phyloP scores from a whole-genome alignment of 78 protist genomes.

The Dictyostelium intermedium region DNA sequence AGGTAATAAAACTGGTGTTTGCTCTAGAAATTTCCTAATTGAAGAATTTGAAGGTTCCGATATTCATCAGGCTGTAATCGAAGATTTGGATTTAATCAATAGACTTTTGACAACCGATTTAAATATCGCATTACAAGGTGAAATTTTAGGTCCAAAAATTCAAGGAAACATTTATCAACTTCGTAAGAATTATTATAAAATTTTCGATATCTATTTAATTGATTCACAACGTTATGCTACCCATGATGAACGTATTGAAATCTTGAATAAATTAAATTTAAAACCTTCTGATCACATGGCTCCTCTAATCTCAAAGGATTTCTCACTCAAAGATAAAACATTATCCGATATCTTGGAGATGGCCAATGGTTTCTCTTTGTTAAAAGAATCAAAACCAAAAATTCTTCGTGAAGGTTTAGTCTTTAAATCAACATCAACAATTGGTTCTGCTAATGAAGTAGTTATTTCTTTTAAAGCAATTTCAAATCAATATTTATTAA shows the following conservation, averaged over 20 bases:
- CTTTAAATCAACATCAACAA: constrained; percentile 51
- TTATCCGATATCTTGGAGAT: constrained; percentile 8
- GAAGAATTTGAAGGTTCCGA: neutral
- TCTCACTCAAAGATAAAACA: constrained; percentile 1
- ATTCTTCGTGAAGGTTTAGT: constrained; percentile 86
- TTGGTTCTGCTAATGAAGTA: neutral
- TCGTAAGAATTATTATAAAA: neutral
- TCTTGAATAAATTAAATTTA: neutral
- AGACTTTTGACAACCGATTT: neutral
- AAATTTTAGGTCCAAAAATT: constrained; percentile 81
- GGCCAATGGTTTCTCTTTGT: constrained; percentile 77
- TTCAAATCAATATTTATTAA: constrained; percentile 80
- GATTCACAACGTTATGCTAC: constrained; percentile 56
- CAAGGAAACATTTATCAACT: constrained; percentile 77
- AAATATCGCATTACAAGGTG: constrained; percentile 85
- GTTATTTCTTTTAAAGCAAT: constrained; percentile 62
- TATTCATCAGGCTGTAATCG: neutral
- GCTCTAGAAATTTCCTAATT: constrained; percentile 71
- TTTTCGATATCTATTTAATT: constrained; percentile 65
- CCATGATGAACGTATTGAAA: constrained; percentile 40
- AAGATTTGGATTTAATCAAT: constrained; percentile 14
- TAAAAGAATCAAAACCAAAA: constrained; percentile 61
- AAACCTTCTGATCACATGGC: constrained; percentile 35
- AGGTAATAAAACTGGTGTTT: constrained; percentile 26
- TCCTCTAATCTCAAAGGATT: neutral